Evolutionary conservation across 768 basidiomycete species (phyloP), one percentile per base, ranked within the genome.

Genomic region (Megacollybia marginata): DNA sequence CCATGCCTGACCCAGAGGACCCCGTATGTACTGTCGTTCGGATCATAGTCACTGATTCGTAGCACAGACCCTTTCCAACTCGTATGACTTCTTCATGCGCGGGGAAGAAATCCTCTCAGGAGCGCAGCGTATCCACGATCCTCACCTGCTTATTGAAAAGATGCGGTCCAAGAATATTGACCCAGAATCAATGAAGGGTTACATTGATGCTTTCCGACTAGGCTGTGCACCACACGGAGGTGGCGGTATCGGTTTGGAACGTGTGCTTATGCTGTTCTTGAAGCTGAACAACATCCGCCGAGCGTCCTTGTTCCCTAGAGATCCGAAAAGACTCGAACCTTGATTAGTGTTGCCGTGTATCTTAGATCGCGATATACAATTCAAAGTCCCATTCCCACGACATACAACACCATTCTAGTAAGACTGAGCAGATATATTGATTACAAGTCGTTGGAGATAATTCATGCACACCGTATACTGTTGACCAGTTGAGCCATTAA

Each of bases 41-140:
- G 32, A 40, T 33, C 32, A 15, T 2, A 28, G 15, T 42, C 33
- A 35, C 48, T 57, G 53, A 18, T 53, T 31, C 33, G 38, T 44
- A 44, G 28, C 31, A 18, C 59, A 94, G 87, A 83, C 81, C 8
- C 73, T 96, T 36, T 97, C 96, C 46, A 98, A 98, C 69, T 98
- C 96, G 19, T 99, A 98, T 67, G 96, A 99, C 70, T 98, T 99
- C 72, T 98, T 99, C 79, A 97, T 99, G 95, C 82, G 96, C 32
- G 96, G 96, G 10, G 93, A 99, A 69, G 96, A 99, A 67, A 98
- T 99, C 61, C 76, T 98, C 36, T 97, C 95, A 4, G 96, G 96
- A 13, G 96, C 95, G 23, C 96, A 99, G 66, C 92, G 96, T 68
- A 85, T 98, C 49, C 96, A 99, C 69, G 92, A 97, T 57, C 80